phyloP scores from a whole-genome alignment of 371 early-diverging fungal genomes.

The Racocetra persica region DNA sequence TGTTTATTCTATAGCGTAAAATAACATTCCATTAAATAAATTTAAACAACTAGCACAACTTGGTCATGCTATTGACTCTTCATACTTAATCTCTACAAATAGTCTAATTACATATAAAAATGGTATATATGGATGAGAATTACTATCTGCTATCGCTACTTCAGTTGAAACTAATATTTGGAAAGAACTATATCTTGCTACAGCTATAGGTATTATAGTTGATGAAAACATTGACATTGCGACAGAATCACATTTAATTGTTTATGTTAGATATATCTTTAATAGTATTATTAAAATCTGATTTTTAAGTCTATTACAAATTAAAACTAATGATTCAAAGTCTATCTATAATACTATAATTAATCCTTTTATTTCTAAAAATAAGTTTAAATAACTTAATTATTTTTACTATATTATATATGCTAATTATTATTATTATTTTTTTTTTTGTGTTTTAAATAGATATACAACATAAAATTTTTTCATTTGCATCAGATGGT shows the following conservation, averaged over 20 bases:
- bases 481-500: neutral
- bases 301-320: neutral
- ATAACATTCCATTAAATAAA: conserved; percentile 4
- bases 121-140: neutral
- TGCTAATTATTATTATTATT: too few relatives aligned
- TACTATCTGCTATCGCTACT: neutral
- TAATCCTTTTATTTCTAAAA: neutral
- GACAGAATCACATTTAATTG: neutral
- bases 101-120: conserved; percentile 4
- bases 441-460: too few relatives aligned
- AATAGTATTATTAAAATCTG: neutral
- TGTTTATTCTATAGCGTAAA: neutral
- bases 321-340: neutral
- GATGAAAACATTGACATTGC: neutral
- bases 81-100: neutral
- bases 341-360: conserved; percentile 8
- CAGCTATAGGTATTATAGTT: too few relatives aligned
- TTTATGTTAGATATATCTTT: conserved; percentile 11
- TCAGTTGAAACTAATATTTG: neutral
- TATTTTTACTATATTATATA: too few relatives aligned
- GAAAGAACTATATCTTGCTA: neutral
- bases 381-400: neutral
- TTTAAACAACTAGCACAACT: neutral
- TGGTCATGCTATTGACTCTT: neutral
- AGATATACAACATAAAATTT: neutral